Evolutionary conservation across 2,329 filamentous ascomycete genomes (phyloP).

Genomic region (Cadophora sp.): DNA sequence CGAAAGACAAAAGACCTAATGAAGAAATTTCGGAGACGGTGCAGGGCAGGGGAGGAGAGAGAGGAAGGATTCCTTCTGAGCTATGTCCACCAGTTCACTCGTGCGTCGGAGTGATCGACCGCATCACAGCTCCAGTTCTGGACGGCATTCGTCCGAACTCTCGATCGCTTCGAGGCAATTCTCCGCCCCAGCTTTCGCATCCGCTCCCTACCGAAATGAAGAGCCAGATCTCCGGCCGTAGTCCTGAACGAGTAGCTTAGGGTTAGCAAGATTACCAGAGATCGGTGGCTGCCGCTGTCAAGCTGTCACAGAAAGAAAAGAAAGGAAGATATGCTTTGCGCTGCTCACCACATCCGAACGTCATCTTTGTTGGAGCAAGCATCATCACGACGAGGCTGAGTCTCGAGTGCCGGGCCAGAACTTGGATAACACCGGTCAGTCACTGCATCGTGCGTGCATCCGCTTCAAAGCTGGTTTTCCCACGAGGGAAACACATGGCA

Average conservation of each 20-base stretch:
- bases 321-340: not conserved
- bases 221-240: not conserved
- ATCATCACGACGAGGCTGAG: not conserved
- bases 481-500: constrained; percentile 30
- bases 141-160: constrained; percentile 27
- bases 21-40: not conserved
- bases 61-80: constrained; percentile 9
- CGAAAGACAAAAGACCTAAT: not conserved
- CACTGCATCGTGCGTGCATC: constrained; percentile 18
- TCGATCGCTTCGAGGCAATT: constrained; percentile 22
- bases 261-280: not conserved
- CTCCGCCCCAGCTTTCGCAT: constrained; percentile 18
- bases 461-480: constrained; percentile 18
- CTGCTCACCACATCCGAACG: constrained; percentile 3
- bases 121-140: constrained; percentile 10
- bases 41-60: not conserved
- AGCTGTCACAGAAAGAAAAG: not conserved
- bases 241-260: not conserved
- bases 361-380: not conserved
- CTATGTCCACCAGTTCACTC: constrained; percentile 21
- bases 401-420: constrained; percentile 9
- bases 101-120: constrained; percentile 30
- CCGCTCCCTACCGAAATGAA: constrained; percentile 12
- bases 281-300: not conserved
- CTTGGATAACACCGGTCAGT: constrained; percentile 10